phyloP scores from a whole-genome alignment of 176 grass and related monocot genomes.

The Eleusine coracana region DNA sequence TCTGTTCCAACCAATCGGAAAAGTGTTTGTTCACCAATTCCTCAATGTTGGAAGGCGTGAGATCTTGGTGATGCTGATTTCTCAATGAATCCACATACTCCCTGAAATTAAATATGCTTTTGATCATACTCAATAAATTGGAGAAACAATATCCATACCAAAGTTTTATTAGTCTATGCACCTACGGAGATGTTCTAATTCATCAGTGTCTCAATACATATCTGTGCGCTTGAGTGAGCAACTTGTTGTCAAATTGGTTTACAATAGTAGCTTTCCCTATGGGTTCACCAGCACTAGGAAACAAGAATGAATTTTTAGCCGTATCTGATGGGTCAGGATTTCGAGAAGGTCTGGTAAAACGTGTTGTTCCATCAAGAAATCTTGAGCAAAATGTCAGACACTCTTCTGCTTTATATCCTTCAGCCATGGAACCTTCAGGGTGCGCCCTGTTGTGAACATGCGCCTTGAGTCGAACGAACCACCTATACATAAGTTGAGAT shows the following conservation, averaged over 20 bases:
- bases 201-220: slow-evolving; percentile 1
- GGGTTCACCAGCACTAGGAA: background rate
- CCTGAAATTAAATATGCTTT: background rate
- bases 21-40: background rate
- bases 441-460: slow-evolving; percentile 25
- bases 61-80: background rate
- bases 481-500: background rate
- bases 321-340: background rate
- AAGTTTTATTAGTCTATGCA: background rate
- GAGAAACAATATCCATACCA: background rate
- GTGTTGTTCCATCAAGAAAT: background rate
- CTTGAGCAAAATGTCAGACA: slow-evolving; percentile 27
- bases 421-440: slow-evolving; percentile 42
- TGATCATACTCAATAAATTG: background rate
- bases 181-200: background rate
- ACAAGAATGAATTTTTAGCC: background rate
- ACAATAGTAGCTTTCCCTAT: background rate
- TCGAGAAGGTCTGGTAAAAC: background rate
- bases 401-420: slow-evolving; percentile 32
- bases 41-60: background rate
- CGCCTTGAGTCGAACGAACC: slow-evolving; percentile 10
- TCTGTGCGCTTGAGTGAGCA: background rate
- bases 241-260: background rate
- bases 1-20: background rate
- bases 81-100: background rate